Conservation (phyloP, 148 eudicot species). For the Suaeda aralocaspica region DNA sequence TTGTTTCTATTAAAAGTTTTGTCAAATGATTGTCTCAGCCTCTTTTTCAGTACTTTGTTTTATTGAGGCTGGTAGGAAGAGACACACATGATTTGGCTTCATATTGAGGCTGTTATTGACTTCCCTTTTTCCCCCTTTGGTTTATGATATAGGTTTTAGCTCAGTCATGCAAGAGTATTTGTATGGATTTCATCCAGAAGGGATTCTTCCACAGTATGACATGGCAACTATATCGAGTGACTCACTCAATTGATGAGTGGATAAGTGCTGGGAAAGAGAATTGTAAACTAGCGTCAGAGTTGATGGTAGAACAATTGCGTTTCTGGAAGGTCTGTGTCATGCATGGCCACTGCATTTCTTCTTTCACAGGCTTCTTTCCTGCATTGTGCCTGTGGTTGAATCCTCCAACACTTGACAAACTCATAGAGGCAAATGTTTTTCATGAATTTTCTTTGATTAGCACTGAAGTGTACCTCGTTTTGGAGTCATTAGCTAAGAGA, state of each 20-base stretch:
- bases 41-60: too few relatives aligned
- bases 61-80: too few relatives aligned
- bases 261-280: slow-evolving; percentile 50
- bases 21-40: too few relatives aligned
- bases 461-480: slow-evolving; percentile 61
- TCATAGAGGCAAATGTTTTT: slow-evolving; percentile 44
- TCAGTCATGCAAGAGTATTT: slow-evolving; percentile 52
- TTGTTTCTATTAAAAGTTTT: neutral
- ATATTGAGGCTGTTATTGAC: neutral
- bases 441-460: slow-evolving; percentile 59
- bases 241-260: slow-evolving; percentile 63
- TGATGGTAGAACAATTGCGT: slow-evolving; percentile 76
- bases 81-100: neutral
- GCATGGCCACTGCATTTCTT: slow-evolving; percentile 59
- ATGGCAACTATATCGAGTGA: slow-evolving; percentile 62
- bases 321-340: slow-evolving; percentile 84
- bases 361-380: slow-evolving; percentile 62
- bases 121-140: slow-evolving; percentile 3
- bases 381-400: slow-evolving; percentile 74
- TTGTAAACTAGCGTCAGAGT: slow-evolving; percentile 56
- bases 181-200: slow-evolving; percentile 44
- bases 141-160: slow-evolving; percentile 62
- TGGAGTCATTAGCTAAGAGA: slow-evolving; percentile 50
- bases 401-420: slow-evolving; percentile 57
- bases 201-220: slow-evolving; percentile 61